These are phyloP conservation scores for Lipomyces kockii DNA, from an alignment of 805 yeast species.

Conservation along the genomic window DNA sequence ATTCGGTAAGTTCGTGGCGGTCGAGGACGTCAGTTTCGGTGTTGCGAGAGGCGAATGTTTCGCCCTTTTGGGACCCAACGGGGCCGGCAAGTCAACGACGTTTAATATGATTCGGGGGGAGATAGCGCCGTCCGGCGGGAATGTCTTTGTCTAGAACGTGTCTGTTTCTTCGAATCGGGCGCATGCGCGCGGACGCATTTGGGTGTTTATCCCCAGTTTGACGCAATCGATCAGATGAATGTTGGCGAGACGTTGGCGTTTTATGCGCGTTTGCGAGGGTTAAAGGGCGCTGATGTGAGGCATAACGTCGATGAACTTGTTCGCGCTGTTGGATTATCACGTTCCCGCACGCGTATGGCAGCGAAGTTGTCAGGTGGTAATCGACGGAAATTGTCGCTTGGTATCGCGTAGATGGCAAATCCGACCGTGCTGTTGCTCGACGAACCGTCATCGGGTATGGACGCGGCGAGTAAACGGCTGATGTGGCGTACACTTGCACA, in stretches of 20 bases:
- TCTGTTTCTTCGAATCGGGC: slow-evolving; percentile 40
- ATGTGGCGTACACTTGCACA: slow-evolving; percentile 46
- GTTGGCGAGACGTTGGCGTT: slow-evolving; percentile 43
- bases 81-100: slow-evolving; percentile 48
- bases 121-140: slow-evolving; percentile 41
- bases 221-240: slow-evolving; percentile 46
- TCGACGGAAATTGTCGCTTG: slow-evolving; percentile 46
- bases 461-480: slow-evolving; percentile 47
- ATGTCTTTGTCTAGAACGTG: slow-evolving; percentile 40
- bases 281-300: slow-evolving; percentile 33
- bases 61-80: slow-evolving; percentile 48
- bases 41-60: slow-evolving; percentile 45
- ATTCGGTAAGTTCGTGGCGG: slow-evolving; percentile 38
- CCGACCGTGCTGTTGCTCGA: slow-evolving; percentile 46
- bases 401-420: slow-evolving; percentile 45
- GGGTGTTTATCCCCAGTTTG: slow-evolving; percentile 48
- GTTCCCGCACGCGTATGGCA: slow-evolving; percentile 43
- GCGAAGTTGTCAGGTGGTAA: slow-evolving; percentile 46
- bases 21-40: slow-evolving; percentile 45
- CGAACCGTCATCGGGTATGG: slow-evolving; percentile 50
- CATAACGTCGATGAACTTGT: slow-evolving; percentile 42
- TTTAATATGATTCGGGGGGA: slow-evolving; percentile 48
- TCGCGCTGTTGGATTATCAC: slow-evolving; percentile 44
- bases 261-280: slow-evolving; percentile 44
- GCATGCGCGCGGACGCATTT: too few relatives aligned